Evolutionary conservation across 345 rosid species (phyloP).

Genomic region (Brassica cretica): DNA sequence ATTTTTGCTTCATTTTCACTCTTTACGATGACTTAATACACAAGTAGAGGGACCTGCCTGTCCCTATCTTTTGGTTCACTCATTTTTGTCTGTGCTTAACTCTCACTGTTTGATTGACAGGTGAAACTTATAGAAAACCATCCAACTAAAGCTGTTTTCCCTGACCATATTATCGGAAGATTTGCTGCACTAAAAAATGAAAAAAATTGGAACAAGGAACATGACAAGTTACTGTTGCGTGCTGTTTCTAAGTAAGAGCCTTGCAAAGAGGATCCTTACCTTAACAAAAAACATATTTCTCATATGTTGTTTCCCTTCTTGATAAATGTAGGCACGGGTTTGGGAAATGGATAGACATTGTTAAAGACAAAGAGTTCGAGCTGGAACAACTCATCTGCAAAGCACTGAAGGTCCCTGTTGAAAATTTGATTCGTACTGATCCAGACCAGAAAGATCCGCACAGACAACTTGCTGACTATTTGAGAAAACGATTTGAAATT

Average conservation of each 20-base stretch:
- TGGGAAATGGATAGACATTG: conserved; percentile 77
- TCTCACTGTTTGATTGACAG: conserved; percentile 24
- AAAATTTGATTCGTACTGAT: conserved; percentile 41
- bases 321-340: conserved; percentile 66
- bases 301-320: conserved; percentile 14
- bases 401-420: conserved; percentile 57
- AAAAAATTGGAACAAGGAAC: conserved; percentile 64
- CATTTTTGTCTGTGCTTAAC: background rate
- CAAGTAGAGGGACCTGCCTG: background rate
- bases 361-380: conserved; percentile 68
- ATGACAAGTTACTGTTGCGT: conserved; percentile 58
- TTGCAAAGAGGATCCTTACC: background rate
- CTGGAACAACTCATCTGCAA: conserved; percentile 64
- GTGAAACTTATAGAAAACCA: conserved; percentile 39
- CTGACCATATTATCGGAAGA: conserved; percentile 45
- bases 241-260: conserved; percentile 70
- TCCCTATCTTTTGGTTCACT: background rate
- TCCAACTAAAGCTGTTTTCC: conserved; percentile 47
- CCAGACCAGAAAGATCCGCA: conserved; percentile 47
- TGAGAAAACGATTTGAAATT: conserved; percentile 65
- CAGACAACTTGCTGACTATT: conserved; percentile 60
- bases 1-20: conserved; percentile 2
- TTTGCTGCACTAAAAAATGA: conserved; percentile 54
- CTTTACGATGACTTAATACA: background rate
- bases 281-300: background rate